Evolutionary conservation across 2,329 filamentous ascomycete genomes (phyloP).

Genomic region (Domatiomyces globalis): DNA sequence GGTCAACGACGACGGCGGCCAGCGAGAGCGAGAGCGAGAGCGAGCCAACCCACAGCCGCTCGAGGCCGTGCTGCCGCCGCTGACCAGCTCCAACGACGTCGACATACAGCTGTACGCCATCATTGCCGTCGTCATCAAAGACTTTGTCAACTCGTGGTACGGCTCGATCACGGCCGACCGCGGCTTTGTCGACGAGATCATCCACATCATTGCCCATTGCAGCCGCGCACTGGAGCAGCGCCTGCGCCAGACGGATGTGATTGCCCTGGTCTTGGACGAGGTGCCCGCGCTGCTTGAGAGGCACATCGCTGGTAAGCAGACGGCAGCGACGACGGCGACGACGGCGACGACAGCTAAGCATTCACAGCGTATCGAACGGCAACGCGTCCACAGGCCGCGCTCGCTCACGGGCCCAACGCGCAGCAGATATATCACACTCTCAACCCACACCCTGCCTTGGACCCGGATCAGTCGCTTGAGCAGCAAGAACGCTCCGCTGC

Average conservation of each 20-base stretch:
- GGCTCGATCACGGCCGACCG: slow-evolving; percentile 81
- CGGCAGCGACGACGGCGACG: neutral
- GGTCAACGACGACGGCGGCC: slow-evolving; percentile 46
- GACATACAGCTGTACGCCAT: slow-evolving; percentile 88
- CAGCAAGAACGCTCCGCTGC: slow-evolving; percentile 61
- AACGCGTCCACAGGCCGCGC: slow-evolving; percentile 42
- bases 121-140: slow-evolving; percentile 74
- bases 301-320: slow-evolving; percentile 58
- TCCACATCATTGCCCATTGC: slow-evolving; percentile 84
- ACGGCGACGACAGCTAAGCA: neutral
- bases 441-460: slow-evolving; percentile 62
- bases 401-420: slow-evolving; percentile 47
- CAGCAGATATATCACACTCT: slow-evolving; percentile 70
- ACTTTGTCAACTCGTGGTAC: slow-evolving; percentile 91
- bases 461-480: slow-evolving; percentile 9
- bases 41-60: slow-evolving; percentile 52
- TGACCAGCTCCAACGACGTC: slow-evolving; percentile 88
- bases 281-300: slow-evolving; percentile 65
- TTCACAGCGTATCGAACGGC: slow-evolving; percentile 57
- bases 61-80: slow-evolving; percentile 69
- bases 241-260: slow-evolving; percentile 66
- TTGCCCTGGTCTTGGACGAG: slow-evolving; percentile 73
- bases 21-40: slow-evolving; percentile 27
- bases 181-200: slow-evolving; percentile 70
- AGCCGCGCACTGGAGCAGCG: slow-evolving; percentile 78